phyloP scores from a whole-genome alignment of 352 stramenopile genomes.

The Phytophthora multivora region DNA sequence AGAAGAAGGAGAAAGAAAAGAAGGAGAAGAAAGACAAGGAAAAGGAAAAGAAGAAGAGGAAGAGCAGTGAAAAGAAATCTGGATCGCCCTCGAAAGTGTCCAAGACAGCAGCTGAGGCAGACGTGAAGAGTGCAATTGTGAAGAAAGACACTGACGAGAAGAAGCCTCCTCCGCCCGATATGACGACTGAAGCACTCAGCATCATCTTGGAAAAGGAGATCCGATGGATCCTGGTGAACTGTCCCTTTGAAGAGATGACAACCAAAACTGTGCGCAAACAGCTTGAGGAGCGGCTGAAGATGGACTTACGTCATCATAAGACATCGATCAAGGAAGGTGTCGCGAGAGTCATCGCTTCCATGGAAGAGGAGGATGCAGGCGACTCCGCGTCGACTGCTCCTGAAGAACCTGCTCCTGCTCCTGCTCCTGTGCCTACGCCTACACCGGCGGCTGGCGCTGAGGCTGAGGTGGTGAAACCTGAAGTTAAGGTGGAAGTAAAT shows the following conservation, averaged over 20 bases:
- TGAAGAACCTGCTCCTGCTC: slow-evolving; percentile 13
- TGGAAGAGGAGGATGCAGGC: slow-evolving; percentile 57
- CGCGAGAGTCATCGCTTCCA: slow-evolving; percentile 72
- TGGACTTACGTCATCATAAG: slow-evolving; percentile 80
- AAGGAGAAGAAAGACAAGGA: slow-evolving; percentile 47
- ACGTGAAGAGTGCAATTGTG: slow-evolving; percentile 42
- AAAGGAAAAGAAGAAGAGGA: slow-evolving; percentile 49
- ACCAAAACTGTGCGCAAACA: slow-evolving; percentile 82
- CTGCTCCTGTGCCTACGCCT: background rate
- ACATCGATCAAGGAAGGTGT: slow-evolving; percentile 78
- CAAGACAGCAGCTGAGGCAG: slow-evolving; percentile 41
- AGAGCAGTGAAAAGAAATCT: slow-evolving; percentile 21
- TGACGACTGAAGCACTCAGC: slow-evolving; percentile 51
- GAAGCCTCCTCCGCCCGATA: slow-evolving; percentile 28
- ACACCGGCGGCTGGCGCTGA: too few relatives aligned
- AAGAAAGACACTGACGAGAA: slow-evolving; percentile 19
- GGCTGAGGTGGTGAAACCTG: slow-evolving; percentile 17
- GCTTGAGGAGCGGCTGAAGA: slow-evolving; percentile 68
- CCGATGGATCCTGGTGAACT: slow-evolving; percentile 78
- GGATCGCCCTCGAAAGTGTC: slow-evolving; percentile 42
- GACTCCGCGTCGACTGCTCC: slow-evolving; percentile 23
- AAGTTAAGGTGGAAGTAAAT: slow-evolving; percentile 24
- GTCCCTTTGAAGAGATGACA: slow-evolving; percentile 83
- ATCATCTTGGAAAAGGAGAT: slow-evolving; percentile 79
- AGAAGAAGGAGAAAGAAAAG: slow-evolving; percentile 35